Evolutionary conservation across 345 rosid species (phyloP).

Genomic region (Noccaea caerulescens): DNA sequence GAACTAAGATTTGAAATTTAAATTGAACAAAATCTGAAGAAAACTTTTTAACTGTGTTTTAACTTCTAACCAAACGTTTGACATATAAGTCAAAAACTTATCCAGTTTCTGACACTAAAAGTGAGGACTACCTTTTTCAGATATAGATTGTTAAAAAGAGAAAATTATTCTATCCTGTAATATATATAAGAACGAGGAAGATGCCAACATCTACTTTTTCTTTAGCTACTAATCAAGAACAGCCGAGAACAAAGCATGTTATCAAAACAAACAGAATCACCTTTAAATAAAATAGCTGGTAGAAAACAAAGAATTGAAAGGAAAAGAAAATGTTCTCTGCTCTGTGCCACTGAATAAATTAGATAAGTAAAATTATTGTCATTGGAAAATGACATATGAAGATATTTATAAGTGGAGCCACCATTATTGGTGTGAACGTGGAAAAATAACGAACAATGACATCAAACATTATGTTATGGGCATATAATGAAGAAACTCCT

Average conservation of each 20-base stretch:
- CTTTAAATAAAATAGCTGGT: not conserved
- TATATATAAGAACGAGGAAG: not conserved
- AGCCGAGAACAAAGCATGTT: slow-evolving; percentile 7
- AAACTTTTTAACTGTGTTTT: not conserved
- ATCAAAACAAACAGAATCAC: slow-evolving; percentile 16
- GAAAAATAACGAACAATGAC: slow-evolving; percentile 9
- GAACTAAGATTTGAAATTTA: not conserved
- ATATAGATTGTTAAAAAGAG: not conserved
- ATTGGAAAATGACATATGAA: slow-evolving; percentile 33
- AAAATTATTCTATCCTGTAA: not conserved
- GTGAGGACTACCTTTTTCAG: slow-evolving; percentile 14
- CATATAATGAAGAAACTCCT: not conserved
- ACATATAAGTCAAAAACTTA: slow-evolving; percentile 18
- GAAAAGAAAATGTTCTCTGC: not conserved
- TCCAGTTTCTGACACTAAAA: slow-evolving; percentile 3
- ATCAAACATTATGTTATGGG: not conserved
- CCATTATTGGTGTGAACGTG: slow-evolving; percentile 41
- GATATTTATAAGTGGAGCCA: slow-evolving; percentile 21
- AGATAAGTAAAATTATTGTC: not conserved
- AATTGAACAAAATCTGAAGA: not conserved
- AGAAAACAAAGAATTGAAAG: not conserved
- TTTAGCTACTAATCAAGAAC: not conserved
- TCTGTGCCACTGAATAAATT: not conserved
- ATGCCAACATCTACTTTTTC: slow-evolving; percentile 15
- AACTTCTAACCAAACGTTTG: not conserved